phyloP scores from a whole-genome alignment of 768 basidiomycete species.

The Tricholoma sp. region DNA sequence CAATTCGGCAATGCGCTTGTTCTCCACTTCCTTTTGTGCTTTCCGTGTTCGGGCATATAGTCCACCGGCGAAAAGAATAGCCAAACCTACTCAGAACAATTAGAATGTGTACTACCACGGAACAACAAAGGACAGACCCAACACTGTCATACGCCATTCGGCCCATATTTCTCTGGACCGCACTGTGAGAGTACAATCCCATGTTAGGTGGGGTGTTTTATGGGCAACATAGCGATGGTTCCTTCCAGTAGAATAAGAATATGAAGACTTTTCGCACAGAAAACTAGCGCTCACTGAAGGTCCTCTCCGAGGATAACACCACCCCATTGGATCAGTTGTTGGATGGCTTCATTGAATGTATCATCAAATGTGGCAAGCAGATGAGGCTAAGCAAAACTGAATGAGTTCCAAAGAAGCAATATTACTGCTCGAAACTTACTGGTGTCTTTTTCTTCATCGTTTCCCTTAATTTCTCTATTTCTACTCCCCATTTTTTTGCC shows the following conservation, averaged over 20 bases:
- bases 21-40: conserved; percentile 51
- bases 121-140: conserved; percentile 40
- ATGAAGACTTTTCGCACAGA: conserved; percentile 5
- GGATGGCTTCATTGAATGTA: conserved; percentile 74
- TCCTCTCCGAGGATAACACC: conserved; percentile 66
- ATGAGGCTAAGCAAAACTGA: conserved; percentile 36
- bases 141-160: conserved; percentile 59
- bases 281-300: conserved; percentile 44
- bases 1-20: conserved; percentile 61
- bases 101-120: not conserved
- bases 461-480: conserved; percentile 53
- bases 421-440: conserved; percentile 30
- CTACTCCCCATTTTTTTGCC: conserved; percentile 73
- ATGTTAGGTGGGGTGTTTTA: conserved; percentile 60
- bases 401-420: conserved; percentile 1
- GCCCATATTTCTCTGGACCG: conserved; percentile 63
- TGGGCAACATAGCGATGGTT: conserved; percentile 74
- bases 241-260: conserved; percentile 29
- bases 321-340: conserved; percentile 70
- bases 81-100: conserved; percentile 5
- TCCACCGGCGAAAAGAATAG: conserved; percentile 3
- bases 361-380: conserved; percentile 60
- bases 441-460: conserved; percentile 52
- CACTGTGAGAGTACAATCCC: conserved; percentile 62
- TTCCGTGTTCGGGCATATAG: conserved; percentile 27